phyloP scores from a whole-genome alignment of 805 yeast species.

The Blastobotrys chiropterorum region DNA sequence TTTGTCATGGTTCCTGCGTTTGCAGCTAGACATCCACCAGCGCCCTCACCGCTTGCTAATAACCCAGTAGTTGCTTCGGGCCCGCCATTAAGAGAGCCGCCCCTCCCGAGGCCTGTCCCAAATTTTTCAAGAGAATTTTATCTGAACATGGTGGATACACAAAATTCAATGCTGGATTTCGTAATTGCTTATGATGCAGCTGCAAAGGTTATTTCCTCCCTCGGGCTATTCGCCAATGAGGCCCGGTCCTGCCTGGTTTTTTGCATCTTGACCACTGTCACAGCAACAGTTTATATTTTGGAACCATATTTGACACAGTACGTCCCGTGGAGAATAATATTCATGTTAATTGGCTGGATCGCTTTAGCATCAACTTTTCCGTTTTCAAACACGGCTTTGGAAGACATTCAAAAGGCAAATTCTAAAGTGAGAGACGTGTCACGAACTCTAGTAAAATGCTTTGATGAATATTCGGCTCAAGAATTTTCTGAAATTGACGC shows the following conservation, averaged over 20 bases:
- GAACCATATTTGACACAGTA: constrained; percentile 25
- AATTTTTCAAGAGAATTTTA: constrained; percentile 74
- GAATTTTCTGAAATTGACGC: constrained; percentile 38
- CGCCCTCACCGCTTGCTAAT: constrained; percentile 27
- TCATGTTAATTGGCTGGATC: constrained; percentile 47
- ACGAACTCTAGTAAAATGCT: neutral
- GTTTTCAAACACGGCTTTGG: neutral
- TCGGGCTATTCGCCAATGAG: constrained; percentile 56
- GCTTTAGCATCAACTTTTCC: constrained; percentile 18
- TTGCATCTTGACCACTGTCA: constrained; percentile 32
- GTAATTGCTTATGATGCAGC: constrained; percentile 55
- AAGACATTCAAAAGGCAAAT: neutral
- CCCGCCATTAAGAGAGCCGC: constrained; percentile 40
- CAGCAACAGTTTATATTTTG: constrained; percentile 25
- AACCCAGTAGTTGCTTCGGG: constrained; percentile 47
- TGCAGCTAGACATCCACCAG: constrained; percentile 56
- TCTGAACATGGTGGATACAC: constrained; percentile 74
- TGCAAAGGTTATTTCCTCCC: constrained; percentile 43
- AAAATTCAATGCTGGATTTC: constrained; percentile 68
- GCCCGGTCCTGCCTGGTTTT: constrained; percentile 49
- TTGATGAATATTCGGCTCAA: constrained; percentile 27
- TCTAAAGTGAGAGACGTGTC: neutral
- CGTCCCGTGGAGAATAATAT: constrained; percentile 35
- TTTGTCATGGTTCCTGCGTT: constrained; percentile 66
- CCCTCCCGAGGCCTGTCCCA: constrained; percentile 63